Conservation (phyloP, 2,329 filamentous ascomycete species). For the Trichophaea hybrida region DNA sequence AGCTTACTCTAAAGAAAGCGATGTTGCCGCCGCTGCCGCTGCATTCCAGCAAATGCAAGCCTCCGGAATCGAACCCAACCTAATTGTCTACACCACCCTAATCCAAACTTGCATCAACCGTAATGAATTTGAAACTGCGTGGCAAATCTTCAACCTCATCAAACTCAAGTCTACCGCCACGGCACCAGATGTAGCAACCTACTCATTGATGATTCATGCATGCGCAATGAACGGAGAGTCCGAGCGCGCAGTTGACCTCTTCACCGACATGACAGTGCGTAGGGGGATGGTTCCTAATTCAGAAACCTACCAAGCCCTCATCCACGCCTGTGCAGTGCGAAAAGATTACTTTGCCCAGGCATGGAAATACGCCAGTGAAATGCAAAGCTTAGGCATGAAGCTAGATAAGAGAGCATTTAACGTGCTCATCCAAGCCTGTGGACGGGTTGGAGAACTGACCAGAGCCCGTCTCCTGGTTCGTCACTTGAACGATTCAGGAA, state of each 20-base stretch:
- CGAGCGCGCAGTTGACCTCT: conserved; percentile 21
- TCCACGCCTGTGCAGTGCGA: conserved; percentile 21
- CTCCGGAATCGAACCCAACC: conserved; percentile 15
- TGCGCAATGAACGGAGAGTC: conserved; percentile 20
- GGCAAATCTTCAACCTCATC: conserved; percentile 24
- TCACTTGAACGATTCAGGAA: conserved; percentile 18
- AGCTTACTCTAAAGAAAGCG: conserved; percentile 15
- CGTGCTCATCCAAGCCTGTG: conserved; percentile 20
- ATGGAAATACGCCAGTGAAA: conserved; percentile 21
- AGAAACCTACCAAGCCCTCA: conserved; percentile 18
- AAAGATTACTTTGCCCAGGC: conserved; percentile 21
- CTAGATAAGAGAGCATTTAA: conserved; percentile 14
- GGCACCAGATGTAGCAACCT: conserved; percentile 15
- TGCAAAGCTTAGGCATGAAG: conserved; percentile 14
- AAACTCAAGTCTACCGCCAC: conserved; percentile 22
- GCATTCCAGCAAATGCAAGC: conserved; percentile 22
- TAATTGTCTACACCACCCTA: conserved; percentile 20
- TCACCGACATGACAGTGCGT: conserved; percentile 19
- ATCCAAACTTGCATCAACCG: conserved; percentile 21
- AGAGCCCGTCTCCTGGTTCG: conserved; percentile 21
- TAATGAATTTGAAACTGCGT: conserved; percentile 16
- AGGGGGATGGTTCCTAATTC: conserved; percentile 10
- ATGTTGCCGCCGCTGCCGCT: conserved; percentile 14
- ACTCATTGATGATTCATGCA: conserved; percentile 21
- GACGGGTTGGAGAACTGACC: conserved; percentile 19